These are phyloP conservation scores for Leavenworthia alabamica DNA, from an alignment of 345 rosid genomes.

Conservation along the genomic window DNA sequence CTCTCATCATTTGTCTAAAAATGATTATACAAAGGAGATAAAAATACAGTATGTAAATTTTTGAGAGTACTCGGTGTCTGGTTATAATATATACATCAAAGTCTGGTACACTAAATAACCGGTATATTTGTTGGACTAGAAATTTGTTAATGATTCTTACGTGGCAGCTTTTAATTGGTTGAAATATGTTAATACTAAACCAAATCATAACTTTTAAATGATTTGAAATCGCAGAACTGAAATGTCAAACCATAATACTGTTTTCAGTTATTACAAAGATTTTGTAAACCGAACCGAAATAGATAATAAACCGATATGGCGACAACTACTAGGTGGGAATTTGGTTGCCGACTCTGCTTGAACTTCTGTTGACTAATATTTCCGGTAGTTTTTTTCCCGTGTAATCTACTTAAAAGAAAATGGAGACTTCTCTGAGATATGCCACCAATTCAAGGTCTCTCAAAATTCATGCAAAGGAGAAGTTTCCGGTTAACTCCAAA, in stretches of 20 bases:
- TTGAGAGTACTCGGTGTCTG: neutral
- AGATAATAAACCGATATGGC: constrained; percentile 2
- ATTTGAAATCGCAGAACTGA: neutral
- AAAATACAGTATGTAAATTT: constrained; percentile 4
- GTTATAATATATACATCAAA: neutral
- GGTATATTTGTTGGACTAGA: neutral
- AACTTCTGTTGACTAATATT: neutral
- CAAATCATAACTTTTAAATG: too few species aligned
- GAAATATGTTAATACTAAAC: neutral
- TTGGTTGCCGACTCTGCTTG: neutral
- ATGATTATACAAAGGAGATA: neutral
- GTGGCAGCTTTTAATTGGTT: neutral
- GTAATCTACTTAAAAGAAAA: constrained; percentile 17
- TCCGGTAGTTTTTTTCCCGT: neutral
- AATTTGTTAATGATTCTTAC: neutral
- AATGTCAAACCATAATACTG: neutral
- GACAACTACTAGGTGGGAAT: neutral
- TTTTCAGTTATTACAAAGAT: too few species aligned
- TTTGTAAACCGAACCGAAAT: constrained; percentile 11
- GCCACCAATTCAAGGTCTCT: constrained; percentile 50
- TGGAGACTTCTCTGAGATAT: constrained; percentile 83
- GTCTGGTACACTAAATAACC: neutral
- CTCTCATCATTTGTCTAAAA: constrained; percentile 37
- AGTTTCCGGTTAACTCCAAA: constrained; percentile 48
- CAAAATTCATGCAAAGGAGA: constrained; percentile 82